Evolutionary conservation across 2,329 filamentous ascomycete genomes (phyloP).

Genomic region (Pseudogymnoascus sp.): DNA sequence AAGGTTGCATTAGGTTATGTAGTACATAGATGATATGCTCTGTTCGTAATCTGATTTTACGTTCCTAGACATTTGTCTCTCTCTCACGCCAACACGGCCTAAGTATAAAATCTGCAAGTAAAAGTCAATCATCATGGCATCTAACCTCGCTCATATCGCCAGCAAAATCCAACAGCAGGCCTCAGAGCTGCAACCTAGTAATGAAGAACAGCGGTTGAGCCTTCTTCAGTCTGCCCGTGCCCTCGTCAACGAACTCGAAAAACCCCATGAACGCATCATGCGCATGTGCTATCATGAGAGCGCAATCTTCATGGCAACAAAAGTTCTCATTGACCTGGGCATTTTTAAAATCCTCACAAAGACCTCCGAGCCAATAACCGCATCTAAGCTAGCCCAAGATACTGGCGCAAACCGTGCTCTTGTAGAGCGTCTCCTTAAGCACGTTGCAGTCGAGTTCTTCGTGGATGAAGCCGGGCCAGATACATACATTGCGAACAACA

Average conservation of each 20-base stretch:
- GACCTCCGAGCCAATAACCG: neutral
- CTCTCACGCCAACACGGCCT: neutral
- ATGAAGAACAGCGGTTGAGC: neutral
- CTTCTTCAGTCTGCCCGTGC: slow-evolving; percentile 7
- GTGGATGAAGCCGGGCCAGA: slow-evolving; percentile 10
- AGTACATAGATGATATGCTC: neutral
- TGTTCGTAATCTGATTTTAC: neutral
- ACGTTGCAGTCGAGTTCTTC: slow-evolving; percentile 5
- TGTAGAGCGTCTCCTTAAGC: slow-evolving; percentile 9
- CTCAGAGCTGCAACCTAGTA: neutral
- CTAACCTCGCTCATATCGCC: neutral
- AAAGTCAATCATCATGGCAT: neutral
- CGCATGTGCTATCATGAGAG: slow-evolving; percentile 12
- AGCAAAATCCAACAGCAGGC: neutral
- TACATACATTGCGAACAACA: slow-evolving; percentile 6
- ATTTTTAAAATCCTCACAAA: slow-evolving; percentile 6
- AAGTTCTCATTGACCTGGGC: slow-evolving; percentile 1
- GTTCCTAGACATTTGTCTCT: neutral
- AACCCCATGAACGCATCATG: slow-evolving; percentile 12
- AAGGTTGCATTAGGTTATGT: neutral
- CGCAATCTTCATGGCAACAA: slow-evolving; percentile 8
- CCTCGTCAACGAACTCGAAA: slow-evolving; percentile 8
- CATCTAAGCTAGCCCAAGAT: slow-evolving; percentile 9
- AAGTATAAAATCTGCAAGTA: neutral
- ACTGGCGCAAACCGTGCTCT: slow-evolving; percentile 9